Evolutionary conservation across 345 rosid species (phyloP), one percentile per base, ranked within the genome.

Genomic region (Crucihimalaya himalaica): DNA sequence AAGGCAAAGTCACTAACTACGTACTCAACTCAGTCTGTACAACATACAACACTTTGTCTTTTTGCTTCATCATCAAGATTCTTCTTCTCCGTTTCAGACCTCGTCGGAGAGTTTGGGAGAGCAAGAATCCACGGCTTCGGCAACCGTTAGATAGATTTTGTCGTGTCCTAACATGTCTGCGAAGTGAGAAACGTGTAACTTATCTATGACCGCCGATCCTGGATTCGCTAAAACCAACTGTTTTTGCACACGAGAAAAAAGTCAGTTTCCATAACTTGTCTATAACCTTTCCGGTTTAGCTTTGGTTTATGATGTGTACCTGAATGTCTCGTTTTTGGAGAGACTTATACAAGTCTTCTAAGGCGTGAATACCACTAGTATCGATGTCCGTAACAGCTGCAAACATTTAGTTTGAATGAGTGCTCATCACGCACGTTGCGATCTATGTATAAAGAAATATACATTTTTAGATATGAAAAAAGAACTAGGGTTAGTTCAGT

Each of bases 301-400:
- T 73, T 46, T 54, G 23, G 28, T 29, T 37, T 42, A 12, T 29
- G 40, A 12, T 25, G 23, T 29, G 64, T 78, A 88, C 93, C 88
- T 84, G 83, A 71, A 85, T 57, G 34, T 82, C 89, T 74, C 86
- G 79, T 81, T 88, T 88, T 64, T 74, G 74, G 34, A 92, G 91
- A 60, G 87, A 79, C 43, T 80, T 80, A 62, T 85, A 72, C 57
- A 92, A 56, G 70, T 92, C 96, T 81, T 89, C 88, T 12, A 89
- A 71, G 9, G 91, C 92, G 57, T 92, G 92, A 45, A 89, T 91
- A 27, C 97, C 96, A 10, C 96, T 89, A 2, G 96, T 91, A 79
- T 91, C 97, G 10, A 91, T 89, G 83, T 89, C 96, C 14, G 89
- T 89, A 14, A 91, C 92, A 66, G 97, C 95, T 83, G 89, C 29